Base-by-base conservation (phyloP, 345 rosid genomes). In the Noccaea caerulescens region DNA sequence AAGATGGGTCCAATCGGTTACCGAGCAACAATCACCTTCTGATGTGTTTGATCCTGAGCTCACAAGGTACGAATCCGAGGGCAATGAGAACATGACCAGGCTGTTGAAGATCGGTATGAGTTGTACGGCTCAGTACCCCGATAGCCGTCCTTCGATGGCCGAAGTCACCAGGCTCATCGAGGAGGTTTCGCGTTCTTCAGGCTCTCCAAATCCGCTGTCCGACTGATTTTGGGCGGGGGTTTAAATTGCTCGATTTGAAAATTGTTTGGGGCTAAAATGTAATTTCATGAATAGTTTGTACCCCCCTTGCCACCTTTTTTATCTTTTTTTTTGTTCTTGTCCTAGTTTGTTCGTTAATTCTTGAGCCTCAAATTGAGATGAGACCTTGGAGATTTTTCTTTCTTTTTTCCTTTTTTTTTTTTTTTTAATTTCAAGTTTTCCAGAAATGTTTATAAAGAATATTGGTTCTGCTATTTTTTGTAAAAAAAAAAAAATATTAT, bases 11-110 rank as follows among this genome's bases (percentile, higher is more conserved):
- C 88, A 89, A 64, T 90, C 94, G 10, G 66, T 88, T 10, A 85
- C 84, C 11, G 81, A 79, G 32, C 91, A 88, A 71, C 91, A 83
- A 58, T 68, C 89, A 84, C 81, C 86, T 0, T 69, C 88, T 0
- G 87, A 85, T 76, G 95, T 91, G 27, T 92, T 93, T 7, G 97
- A 93, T 72, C 81, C 82, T 0, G 95, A 89, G 78, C 95, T 93
- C 67, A 88, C 83, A 18, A 82, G 91, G 77, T 91, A 87, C 81
- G 87, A 93, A 72, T 73, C 83, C 1, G 87, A 87, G 11, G 91
- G 88, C 80, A 72, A 66, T 65, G 95, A 93, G 76, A 76, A 58
- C 67, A 84, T 91, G 88, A 84, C 87, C 57, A 81, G 79, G 67
- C 85, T 93, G 63, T 76, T 93, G 71, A 89, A 91, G 68, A 85